phyloP scores from a whole-genome alignment of 1,139 yeast genomes.

The Yueomyces sp. region DNA sequence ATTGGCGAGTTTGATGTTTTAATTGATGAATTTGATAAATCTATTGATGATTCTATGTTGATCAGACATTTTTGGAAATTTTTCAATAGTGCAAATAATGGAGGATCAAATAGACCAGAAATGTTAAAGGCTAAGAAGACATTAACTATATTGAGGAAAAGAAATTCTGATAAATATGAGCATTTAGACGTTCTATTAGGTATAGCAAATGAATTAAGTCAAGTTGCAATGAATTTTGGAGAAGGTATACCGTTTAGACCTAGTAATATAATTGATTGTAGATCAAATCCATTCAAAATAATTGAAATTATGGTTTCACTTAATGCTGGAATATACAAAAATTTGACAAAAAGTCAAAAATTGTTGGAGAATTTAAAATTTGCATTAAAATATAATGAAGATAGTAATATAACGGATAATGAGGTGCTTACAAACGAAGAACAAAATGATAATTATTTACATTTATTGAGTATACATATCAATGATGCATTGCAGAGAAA shows the following conservation, averaged over 20 bases:
- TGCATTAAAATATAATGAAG: constrained; percentile 31
- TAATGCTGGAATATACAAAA: constrained; percentile 41
- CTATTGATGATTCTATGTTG: constrained; percentile 14
- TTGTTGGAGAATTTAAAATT: constrained; percentile 19
- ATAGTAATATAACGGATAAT: constrained; percentile 14
- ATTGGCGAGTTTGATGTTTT: constrained; percentile 15
- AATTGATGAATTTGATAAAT: constrained; percentile 5
- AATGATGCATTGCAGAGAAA: constrained; percentile 43
- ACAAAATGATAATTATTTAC: constrained; percentile 8
- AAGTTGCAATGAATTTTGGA: constrained; percentile 27
- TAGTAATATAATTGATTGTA: constrained; percentile 23
- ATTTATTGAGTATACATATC: constrained; percentile 39
- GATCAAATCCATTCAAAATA: constrained; percentile 22
- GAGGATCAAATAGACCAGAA: constrained; percentile 37
- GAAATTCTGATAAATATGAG: constrained; percentile 2
- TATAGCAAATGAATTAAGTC: constrained; percentile 24
- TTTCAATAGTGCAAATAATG: constrained; percentile 36
- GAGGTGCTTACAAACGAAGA: not conserved
- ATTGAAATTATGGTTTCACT: constrained; percentile 39
- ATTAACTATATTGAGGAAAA: constrained; percentile 25
- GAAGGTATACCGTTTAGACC: constrained; percentile 31
- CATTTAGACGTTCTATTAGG: constrained; percentile 28
- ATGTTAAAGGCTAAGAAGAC: constrained; percentile 33
- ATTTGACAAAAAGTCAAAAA: constrained; percentile 25
- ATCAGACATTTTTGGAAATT: constrained; percentile 41